Evolutionary conservation across 805 yeast species (phyloP).

Genomic region (Teunomyces atbi): DNA sequence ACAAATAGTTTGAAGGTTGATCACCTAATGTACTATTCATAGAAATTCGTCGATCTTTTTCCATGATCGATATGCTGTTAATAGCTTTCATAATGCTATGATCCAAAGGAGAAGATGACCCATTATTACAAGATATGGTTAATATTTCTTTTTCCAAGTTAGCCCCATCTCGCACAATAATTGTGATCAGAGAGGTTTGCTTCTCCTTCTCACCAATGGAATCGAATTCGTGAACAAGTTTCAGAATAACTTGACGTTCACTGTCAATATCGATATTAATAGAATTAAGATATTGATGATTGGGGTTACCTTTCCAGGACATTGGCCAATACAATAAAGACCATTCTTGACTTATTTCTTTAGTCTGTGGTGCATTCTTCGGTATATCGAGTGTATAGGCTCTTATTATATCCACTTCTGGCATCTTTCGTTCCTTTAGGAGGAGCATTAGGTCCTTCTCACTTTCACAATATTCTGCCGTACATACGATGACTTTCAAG

Average conservation of each 20-base stretch:
- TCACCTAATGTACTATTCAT: not conserved
- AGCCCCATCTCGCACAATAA: constrained; percentile 59
- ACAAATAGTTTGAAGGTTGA: constrained; percentile 51
- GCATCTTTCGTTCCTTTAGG: not conserved
- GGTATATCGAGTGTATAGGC: constrained; percentile 1
- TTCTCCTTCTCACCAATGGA: constrained; percentile 2
- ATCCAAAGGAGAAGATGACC: constrained; percentile 47
- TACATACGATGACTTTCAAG: constrained; percentile 48
- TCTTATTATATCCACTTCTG: not conserved
- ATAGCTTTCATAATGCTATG: constrained; percentile 81
- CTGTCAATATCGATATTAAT: constrained; percentile 46
- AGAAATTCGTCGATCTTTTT: constrained; percentile 35
- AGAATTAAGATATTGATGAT: constrained; percentile 64
- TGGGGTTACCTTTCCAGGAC: constrained; percentile 91
- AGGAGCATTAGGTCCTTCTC: constrained; percentile 17
- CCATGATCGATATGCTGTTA: constrained; percentile 56
- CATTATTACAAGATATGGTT: constrained; percentile 40
- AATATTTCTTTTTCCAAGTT: constrained; percentile 30
- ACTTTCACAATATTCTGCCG: constrained; percentile 29
- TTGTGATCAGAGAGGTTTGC: constrained; percentile 43
- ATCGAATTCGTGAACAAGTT: constrained; percentile 11
- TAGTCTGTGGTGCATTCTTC: constrained; percentile 55
- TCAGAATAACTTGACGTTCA: constrained; percentile 30
- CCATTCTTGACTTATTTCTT: constrained; percentile 68
- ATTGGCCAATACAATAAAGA: constrained; percentile 76